Percentiles rank a stretch among this genome's conserved stretches.
These are phyloP conservation scores for Stachybotrys echinatus DNA, from an alignment of 2,329 filamentous ascomycete species.

Conservation along the genomic window DNA sequence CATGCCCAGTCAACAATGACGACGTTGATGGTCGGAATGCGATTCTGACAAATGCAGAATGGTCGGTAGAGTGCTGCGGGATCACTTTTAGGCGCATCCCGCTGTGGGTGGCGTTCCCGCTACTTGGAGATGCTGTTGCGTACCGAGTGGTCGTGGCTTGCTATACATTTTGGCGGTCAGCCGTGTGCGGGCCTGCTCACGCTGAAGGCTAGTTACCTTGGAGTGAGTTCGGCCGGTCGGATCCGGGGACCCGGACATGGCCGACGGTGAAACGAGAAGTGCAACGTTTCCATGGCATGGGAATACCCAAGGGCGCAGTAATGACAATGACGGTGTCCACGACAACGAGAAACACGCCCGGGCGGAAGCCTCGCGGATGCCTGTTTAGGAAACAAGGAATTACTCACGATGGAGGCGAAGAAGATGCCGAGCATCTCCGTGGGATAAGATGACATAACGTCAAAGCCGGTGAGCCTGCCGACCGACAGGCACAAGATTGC, in stretches of 20 bases:
- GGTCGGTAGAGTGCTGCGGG: neutral
- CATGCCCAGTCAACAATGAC: neutral
- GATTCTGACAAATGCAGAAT: neutral
- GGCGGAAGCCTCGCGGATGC: neutral
- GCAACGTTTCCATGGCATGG: neutral
- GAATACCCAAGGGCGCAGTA: neutral
- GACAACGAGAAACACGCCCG: too few relatives aligned
- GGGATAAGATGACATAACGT: neutral
- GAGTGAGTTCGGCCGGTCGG: neutral
- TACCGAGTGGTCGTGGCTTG: neutral
- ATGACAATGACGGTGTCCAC: neutral
- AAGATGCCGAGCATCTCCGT: neutral
- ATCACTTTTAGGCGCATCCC: too few relatives aligned
- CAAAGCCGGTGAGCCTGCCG: neutral
- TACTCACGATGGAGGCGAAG: neutral
- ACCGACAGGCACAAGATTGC: neutral
- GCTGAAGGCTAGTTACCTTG: neutral
- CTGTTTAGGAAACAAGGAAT: neutral
- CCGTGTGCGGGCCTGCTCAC: neutral
- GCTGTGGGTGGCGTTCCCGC: too few relatives aligned
- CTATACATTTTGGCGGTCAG: neutral
- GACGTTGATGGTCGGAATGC: neutral
- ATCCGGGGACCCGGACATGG: neutral
- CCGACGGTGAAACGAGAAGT: neutral
- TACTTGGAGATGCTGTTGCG: neutral